phyloP scores from a whole-genome alignment of 768 basidiomycete species.

The Boletales sp. region DNA sequence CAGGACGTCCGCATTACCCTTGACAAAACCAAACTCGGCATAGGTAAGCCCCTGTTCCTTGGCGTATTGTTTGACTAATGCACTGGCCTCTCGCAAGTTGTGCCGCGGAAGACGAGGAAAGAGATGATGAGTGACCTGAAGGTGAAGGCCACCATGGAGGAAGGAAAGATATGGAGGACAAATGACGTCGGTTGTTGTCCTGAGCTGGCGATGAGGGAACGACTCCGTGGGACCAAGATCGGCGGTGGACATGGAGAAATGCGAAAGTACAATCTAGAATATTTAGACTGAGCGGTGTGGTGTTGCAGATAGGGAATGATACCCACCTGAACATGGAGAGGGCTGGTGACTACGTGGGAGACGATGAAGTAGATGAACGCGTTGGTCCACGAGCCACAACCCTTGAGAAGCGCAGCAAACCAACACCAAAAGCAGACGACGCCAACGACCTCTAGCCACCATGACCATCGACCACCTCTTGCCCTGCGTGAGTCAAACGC shows the following conservation, averaged over 20 bases:
- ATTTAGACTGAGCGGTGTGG: conserved; percentile 4
- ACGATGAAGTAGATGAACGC: conserved; percentile 74
- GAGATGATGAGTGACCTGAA: conserved; percentile 96
- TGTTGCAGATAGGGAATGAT: background rate
- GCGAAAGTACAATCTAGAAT: conserved; percentile 86
- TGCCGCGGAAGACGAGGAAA: conserved; percentile 95
- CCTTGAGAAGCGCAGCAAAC: conserved; percentile 69
- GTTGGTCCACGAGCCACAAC: conserved; percentile 68
- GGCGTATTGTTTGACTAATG: conserved; percentile 85
- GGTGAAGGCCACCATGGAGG: conserved; percentile 94
- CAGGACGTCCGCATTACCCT: conserved; percentile 82
- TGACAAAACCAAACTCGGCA: conserved; percentile 85
- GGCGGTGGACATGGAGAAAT: conserved; percentile 92
- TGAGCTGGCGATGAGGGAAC: conserved; percentile 89
- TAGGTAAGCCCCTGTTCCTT: conserved; percentile 81
- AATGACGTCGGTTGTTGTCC: conserved; percentile 96
- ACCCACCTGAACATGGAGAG: conserved; percentile 89
- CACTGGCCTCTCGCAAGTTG: conserved; percentile 79
- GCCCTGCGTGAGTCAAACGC: conserved; percentile 62
- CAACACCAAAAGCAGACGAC: conserved; percentile 87
- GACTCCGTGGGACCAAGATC: conserved; percentile 90
- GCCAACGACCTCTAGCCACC: conserved; percentile 70
- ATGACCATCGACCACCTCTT: conserved; percentile 73
- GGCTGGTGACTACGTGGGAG: conserved; percentile 83
- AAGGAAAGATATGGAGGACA: conserved; percentile 82